Percentiles rank a stretch among this genome's conserved stretches.
Conservation (phyloP, 495 filamentous ascomycete genomes). For the Symbiotaphrina buchneri region DNA sequence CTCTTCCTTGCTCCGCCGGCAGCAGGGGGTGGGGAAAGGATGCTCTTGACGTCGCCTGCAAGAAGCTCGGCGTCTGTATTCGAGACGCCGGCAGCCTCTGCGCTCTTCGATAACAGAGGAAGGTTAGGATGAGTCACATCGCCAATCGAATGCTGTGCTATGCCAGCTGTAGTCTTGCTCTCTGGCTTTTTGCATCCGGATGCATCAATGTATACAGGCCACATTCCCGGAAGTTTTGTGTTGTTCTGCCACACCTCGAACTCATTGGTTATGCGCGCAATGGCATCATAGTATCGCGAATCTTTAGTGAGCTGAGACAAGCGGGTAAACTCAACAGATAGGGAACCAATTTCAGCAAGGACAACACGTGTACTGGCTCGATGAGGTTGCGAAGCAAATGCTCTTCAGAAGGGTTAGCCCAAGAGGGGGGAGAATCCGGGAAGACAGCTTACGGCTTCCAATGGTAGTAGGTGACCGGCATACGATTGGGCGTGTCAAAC, state of each 20-base stretch:
- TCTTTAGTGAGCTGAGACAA: slow-evolving; percentile 79
- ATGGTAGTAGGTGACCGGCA: slow-evolving; percentile 72
- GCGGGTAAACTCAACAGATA: slow-evolving; percentile 89
- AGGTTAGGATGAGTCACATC: no score
- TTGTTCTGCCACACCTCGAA: slow-evolving; percentile 56
- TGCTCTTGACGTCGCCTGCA: no score
- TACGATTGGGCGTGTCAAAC: slow-evolving; percentile 92
- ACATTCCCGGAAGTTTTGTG: slow-evolving; percentile 63
- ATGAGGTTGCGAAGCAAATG: slow-evolving; percentile 37
- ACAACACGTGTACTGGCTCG: slow-evolving; percentile 37
- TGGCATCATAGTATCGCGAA: slow-evolving; percentile 80
- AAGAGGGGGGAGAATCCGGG: slow-evolving; percentile 1
- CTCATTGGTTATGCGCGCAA: slow-evolving; percentile 77
- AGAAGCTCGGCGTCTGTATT: no score
- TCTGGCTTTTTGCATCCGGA: slow-evolving; percentile 31
- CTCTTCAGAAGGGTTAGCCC: slow-evolving; percentile 11
- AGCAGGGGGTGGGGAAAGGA: no score
- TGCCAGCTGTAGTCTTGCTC: slow-evolving; percentile 5
- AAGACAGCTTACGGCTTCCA: slow-evolving; percentile 65
- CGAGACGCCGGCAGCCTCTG: no score
- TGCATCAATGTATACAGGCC: slow-evolving; percentile 63
- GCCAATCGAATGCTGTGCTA: no score
- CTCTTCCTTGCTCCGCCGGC: no score
- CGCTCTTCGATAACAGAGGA: no score
- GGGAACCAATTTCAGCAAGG: slow-evolving; percentile 70